phyloP scores from a whole-genome alignment of 2,329 filamentous ascomycete genomes.

The Epicoccum nigrum region DNA sequence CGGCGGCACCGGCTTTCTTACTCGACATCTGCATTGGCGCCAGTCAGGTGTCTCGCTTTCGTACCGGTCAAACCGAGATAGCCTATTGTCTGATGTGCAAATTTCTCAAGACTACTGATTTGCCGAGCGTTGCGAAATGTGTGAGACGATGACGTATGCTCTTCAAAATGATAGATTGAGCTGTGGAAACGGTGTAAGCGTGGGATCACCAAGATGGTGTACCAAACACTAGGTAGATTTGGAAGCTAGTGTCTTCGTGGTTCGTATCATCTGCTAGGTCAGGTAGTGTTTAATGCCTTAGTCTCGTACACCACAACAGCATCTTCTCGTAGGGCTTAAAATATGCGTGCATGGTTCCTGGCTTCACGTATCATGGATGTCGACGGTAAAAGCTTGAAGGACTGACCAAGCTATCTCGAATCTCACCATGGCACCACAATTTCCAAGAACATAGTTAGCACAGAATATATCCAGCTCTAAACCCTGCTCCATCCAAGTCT shows the following conservation, averaged over 20 bases:
- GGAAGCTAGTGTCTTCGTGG: background rate
- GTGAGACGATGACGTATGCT: constrained; percentile 13
- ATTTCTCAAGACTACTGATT: background rate
- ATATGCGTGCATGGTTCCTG: no score
- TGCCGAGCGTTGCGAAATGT: background rate
- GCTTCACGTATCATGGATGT: no score
- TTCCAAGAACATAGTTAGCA: no score
- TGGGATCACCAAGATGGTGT: constrained; percentile 2
- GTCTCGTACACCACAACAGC: no score
- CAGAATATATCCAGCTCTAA: no score
- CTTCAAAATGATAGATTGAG: background rate
- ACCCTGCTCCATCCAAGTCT: no score
- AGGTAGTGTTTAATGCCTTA: no score
- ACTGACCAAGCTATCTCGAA: no score
- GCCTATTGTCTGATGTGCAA: background rate
- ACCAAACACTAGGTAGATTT: constrained; percentile 3
- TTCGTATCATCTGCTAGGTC: no score
- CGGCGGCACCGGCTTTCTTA: constrained; percentile 3
- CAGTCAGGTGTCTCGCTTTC: background rate
- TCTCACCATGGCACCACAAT: no score
- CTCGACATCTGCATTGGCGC: background rate
- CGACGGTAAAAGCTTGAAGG: no score
- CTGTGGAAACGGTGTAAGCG: constrained; percentile 2
- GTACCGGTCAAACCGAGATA: background rate
- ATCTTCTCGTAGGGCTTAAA: no score